Evolutionary conservation across 1,284 basidiomycete species (phyloP), one percentile per base, ranked within the genome.

Genomic region (Athelia psychrophila): DNA sequence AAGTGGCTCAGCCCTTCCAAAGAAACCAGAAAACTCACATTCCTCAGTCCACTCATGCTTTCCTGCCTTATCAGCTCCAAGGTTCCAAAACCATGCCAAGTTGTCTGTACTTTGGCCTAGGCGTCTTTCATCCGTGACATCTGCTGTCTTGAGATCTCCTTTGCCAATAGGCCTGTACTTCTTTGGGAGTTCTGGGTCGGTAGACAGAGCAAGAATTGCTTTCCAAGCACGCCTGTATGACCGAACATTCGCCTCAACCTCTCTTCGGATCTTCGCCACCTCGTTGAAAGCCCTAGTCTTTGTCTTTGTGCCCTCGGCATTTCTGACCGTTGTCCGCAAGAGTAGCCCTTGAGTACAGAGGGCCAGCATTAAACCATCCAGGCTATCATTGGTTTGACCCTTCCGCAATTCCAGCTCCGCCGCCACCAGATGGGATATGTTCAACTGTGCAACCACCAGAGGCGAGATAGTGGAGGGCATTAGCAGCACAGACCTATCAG

Each of bases 21-120:
- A n/a, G n/a, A 52, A 33, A 15, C n/a, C 3, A 32, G 2, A 5
- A 22, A 2, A 51, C 52, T 55, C 27, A 60, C 52, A 59, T 36
- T 59, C 51, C 2, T 51, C 35, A 35, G 47, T 51, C 52, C 52
- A 59, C 13, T 8, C 1, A 2, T 18, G 18, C 13, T 35, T 16
- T 12, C 27, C 22, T 12, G 16, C 8, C 13, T 47, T 23, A 12
- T 27, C 19, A 24, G 12, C 38, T 6, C 20, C 35, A 19, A 51
- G 36, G 1, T 5, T 2, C 49, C 52, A 58, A 15, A 58, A 57
- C 56, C 58, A 58, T 33, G 58, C 38, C 12, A 58, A 24, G 2
- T 19, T 46, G 46, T 60, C 46, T 12, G 36, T 38, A 10, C 48
- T 23, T 49, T 60, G 56, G 0, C 51, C 54, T 51, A 48, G 52